These are phyloP conservation scores for Penicillium fuscoglaucum DNA, from an alignment of 2,329 filamentous ascomycete species.

Conservation along the genomic window DNA sequence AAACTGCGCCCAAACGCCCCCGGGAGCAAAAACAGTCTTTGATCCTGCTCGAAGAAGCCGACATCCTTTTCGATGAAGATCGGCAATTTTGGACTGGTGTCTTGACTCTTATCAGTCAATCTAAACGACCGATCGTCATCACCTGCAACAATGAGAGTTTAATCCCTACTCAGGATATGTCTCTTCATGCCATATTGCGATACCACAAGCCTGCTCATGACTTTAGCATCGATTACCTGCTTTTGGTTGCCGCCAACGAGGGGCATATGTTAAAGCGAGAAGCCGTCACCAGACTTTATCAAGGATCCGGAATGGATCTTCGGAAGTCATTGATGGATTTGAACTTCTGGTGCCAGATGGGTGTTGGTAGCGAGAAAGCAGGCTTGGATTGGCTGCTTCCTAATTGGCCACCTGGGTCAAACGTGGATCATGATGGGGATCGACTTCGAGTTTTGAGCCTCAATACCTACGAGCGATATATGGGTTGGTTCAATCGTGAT, in stretches of 20 bases:
- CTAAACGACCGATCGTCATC: slow-evolving; percentile 88
- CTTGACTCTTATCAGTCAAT: slow-evolving; percentile 72
- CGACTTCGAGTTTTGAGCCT: slow-evolving; percentile 77
- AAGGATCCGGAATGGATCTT: slow-evolving; percentile 68
- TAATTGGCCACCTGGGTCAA: slow-evolving; percentile 70
- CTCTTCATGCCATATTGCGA: slow-evolving; percentile 81
- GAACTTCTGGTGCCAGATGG: slow-evolving; percentile 97
- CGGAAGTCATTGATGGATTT: slow-evolving; percentile 80
- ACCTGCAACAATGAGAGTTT: slow-evolving; percentile 91
- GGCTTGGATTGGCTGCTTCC: slow-evolving; percentile 88
- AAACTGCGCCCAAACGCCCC: slow-evolving; percentile 36
- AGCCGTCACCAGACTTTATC: slow-evolving; percentile 69
- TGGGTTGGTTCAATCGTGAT: slow-evolving; percentile 74
- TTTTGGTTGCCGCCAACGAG: slow-evolving; percentile 82
- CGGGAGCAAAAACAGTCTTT: slow-evolving; percentile 81
- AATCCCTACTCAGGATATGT: slow-evolving; percentile 72
- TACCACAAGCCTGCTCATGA: slow-evolving; percentile 66
- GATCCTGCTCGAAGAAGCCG: slow-evolving; percentile 90
- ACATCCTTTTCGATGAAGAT: slow-evolving; percentile 92
- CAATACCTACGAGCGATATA: slow-evolving; percentile 72
- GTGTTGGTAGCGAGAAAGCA: slow-evolving; percentile 81
- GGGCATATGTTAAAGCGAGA: slow-evolving; percentile 73
- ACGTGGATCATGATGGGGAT: slow-evolving; percentile 66
- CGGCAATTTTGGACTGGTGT: slow-evolving; percentile 91
- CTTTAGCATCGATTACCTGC: slow-evolving; percentile 74